These are phyloP conservation scores for Auricularia auricula-judae DNA, from an alignment of 768 basidiomycete species.

Conservation along the genomic window DNA sequence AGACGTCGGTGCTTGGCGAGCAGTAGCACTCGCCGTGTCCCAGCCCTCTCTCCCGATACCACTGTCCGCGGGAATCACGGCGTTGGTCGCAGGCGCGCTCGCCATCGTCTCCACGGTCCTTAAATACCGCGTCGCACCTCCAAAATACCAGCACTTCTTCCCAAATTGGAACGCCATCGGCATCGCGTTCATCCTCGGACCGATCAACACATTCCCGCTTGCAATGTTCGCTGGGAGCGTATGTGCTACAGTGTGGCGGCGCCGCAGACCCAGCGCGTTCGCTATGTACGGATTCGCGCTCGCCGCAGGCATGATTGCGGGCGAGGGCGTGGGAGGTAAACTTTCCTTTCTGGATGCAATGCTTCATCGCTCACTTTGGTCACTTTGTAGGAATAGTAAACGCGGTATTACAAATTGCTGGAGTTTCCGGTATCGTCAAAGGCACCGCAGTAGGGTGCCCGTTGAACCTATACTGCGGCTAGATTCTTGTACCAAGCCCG, in stretches of 20 bases:
- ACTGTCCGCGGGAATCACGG: constrained; percentile 43
- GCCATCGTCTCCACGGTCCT: constrained; percentile 34
- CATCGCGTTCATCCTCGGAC: constrained; percentile 37
- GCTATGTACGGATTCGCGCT: constrained; percentile 53
- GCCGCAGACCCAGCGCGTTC: constrained; percentile 29
- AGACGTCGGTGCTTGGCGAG: constrained; percentile 45
- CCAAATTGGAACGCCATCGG: constrained; percentile 49
- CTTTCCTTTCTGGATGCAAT: neutral
- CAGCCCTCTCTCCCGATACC: constrained; percentile 42
- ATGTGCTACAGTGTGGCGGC: constrained; percentile 39
- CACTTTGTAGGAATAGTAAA: constrained; percentile 17
- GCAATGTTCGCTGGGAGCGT: constrained; percentile 31
- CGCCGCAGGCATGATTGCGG: constrained; percentile 43
- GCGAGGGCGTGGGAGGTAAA: constrained; percentile 46
- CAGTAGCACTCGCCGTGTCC: constrained; percentile 42
- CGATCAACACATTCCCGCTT: constrained; percentile 19
- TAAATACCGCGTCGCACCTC: constrained; percentile 36
- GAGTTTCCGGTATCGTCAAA: constrained; percentile 16
- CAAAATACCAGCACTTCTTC: constrained; percentile 36
- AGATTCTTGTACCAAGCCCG: neutral
- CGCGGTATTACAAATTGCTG: constrained; percentile 20
- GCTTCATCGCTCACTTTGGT: neutral
- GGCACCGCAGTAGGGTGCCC: constrained; percentile 22
- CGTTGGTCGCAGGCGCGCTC: constrained; percentile 39
- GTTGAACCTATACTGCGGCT: constrained; percentile 19